Conservation (phyloP, 345 rosid genomes). For the Aurinia saxatilis region DNA sequence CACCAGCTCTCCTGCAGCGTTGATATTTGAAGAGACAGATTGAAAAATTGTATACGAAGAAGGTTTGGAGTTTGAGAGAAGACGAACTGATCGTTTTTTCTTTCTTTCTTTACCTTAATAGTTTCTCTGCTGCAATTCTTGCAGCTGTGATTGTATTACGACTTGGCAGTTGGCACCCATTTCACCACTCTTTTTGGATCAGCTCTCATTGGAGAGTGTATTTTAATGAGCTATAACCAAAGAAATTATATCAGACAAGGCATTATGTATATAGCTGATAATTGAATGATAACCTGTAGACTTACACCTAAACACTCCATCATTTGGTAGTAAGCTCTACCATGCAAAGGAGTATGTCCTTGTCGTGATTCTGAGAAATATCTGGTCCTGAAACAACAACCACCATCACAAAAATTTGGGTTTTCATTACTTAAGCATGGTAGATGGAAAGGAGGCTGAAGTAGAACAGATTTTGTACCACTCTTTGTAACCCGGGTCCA, state of each 20-base stretch:
- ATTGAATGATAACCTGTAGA: background rate
- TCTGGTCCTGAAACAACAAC: constrained; percentile 73
- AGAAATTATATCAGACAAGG: background rate
- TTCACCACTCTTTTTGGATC: constrained; percentile 61
- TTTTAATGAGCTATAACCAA: constrained; percentile 66
- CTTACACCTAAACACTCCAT: constrained; percentile 99
- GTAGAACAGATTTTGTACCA: constrained; percentile 41
- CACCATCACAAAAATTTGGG: no score
- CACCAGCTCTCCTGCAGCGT: constrained; percentile 58
- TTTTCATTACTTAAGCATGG: no score
- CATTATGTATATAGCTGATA: no score
- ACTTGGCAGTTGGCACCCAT: constrained; percentile 73
- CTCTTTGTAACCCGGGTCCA: constrained; percentile 93
- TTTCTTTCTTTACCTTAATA: constrained; percentile 55
- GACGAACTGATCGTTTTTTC: no score
- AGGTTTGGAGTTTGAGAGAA: background rate
- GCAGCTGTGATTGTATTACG: constrained; percentile 56
- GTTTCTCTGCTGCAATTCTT: constrained; percentile 76
- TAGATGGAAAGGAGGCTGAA: no score
- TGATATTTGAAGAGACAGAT: background rate
- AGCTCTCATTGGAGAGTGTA: constrained; percentile 91
- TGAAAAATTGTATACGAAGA: background rate
- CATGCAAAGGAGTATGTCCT: constrained; percentile 98
- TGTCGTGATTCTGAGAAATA: constrained; percentile 92
- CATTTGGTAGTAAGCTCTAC: constrained; percentile 97